Evolutionary conservation across 371 early-diverging fungal species (phyloP).

Genomic region (Blastocladiella emersonii): DNA sequence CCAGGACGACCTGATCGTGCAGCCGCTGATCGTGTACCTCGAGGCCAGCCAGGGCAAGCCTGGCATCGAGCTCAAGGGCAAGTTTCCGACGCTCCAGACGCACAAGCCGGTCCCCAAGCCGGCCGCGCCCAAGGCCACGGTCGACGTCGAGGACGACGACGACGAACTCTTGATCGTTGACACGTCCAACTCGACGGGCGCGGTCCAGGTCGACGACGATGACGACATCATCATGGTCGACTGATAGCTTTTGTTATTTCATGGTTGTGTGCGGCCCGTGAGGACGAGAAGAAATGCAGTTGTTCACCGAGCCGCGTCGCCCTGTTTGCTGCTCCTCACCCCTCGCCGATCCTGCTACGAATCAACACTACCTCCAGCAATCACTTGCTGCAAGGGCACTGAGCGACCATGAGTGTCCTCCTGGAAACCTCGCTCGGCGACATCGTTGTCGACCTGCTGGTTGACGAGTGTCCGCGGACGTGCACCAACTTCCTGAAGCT

Average conservation of each 20-base stretch:
- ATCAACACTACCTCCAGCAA: too few relatives aligned
- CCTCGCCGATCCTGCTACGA: too few relatives aligned
- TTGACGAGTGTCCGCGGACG: constrained; percentile 57
- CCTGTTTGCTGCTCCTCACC: too few relatives aligned
- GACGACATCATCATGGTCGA: too few relatives aligned
- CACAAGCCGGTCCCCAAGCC: neutral
- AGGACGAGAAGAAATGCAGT: too few relatives aligned
- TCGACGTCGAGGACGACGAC: neutral
- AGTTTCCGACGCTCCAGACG: neutral
- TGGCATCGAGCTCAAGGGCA: neutral
- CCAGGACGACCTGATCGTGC: neutral
- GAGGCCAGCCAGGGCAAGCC: neutral
- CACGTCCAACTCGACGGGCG: too few relatives aligned
- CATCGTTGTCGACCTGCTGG: constrained; percentile 81
- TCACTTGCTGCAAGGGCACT: too few relatives aligned
- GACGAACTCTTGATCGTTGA: too few relatives aligned
- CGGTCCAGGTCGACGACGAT: too few relatives aligned
- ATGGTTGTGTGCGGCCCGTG: too few relatives aligned
- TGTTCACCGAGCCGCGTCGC: too few relatives aligned
- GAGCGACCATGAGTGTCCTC: constrained; percentile 48
- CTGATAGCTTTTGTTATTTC: too few relatives aligned
- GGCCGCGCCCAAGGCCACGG: neutral
- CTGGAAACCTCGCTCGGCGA: constrained; percentile 88
- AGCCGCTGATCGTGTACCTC: neutral
- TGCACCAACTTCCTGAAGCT: constrained; percentile 76